These are phyloP conservation scores for Cyclocybe aegerita DNA, from an alignment of 768 basidiomycete genomes.

Conservation along the genomic window DNA sequence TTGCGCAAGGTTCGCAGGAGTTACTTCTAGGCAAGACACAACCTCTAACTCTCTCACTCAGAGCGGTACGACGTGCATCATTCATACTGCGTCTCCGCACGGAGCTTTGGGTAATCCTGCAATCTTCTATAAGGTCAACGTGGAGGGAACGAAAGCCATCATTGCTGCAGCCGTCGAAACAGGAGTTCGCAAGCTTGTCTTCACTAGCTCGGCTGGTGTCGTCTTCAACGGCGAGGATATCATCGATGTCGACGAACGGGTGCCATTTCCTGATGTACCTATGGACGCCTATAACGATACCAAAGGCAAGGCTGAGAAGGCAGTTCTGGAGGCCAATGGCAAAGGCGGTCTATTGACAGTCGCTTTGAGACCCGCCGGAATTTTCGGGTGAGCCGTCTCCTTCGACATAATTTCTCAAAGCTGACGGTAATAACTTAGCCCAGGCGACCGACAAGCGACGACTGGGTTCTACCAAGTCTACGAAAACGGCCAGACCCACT, in stretches of 20 bases:
- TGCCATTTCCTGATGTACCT: constrained; percentile 67
- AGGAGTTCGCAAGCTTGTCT: constrained; percentile 85
- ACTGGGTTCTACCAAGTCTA: constrained; percentile 78
- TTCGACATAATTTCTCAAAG: neutral
- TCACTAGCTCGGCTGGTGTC: constrained; percentile 91
- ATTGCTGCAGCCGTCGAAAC: constrained; percentile 76
- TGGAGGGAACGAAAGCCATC: constrained; percentile 84
- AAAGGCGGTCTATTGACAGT: constrained; percentile 84
- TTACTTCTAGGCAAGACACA: neutral
- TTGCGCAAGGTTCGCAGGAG: constrained; percentile 64
- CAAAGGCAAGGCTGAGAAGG: constrained; percentile 84
- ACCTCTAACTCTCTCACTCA: constrained; percentile 23
- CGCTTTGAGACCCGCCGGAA: constrained; percentile 88
- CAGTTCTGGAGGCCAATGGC: constrained; percentile 85
- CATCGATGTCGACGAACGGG: constrained; percentile 85
- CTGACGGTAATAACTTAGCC: constrained; percentile 42
- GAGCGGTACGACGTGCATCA: constrained; percentile 86
- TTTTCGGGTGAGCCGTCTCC: constrained; percentile 75
- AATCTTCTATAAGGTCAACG: constrained; percentile 91
- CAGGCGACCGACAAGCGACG: constrained; percentile 89
- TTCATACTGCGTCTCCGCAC: constrained; percentile 91
- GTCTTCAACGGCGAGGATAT: constrained; percentile 83
- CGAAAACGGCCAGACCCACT: constrained; percentile 79
- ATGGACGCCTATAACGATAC: constrained; percentile 94
- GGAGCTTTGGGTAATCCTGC: constrained; percentile 62